phyloP scores from a whole-genome alignment of 495 filamentous ascomycete genomes.

The Poronia punctata region DNA sequence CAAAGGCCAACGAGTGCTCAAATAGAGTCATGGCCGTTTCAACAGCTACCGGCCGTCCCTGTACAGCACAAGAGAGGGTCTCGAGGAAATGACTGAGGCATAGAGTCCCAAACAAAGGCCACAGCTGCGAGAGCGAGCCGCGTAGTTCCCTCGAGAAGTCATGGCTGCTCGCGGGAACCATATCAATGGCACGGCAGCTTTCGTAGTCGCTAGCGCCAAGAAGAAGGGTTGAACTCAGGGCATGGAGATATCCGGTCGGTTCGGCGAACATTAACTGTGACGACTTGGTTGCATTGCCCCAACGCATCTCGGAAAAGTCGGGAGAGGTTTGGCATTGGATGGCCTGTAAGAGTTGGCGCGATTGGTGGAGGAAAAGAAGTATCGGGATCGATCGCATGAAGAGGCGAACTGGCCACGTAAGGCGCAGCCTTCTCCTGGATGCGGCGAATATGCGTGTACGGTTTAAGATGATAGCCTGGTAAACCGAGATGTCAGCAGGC shows the following conservation, averaged over 20 bases:
- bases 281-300: constrained; percentile 60
- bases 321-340: constrained; percentile 90
- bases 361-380: constrained; percentile 63
- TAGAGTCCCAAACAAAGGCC: constrained; percentile 79
- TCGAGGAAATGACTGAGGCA: constrained; percentile 85
- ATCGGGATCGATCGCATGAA: constrained; percentile 69
- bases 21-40: constrained; percentile 97
- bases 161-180: constrained; percentile 48
- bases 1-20: constrained; percentile 92
- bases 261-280: constrained; percentile 67
- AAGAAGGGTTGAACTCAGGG: constrained; percentile 58
- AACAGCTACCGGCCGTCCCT: constrained; percentile 67
- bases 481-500: constrained; percentile 23
- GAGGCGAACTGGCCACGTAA: constrained; percentile 66
- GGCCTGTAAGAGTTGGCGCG: constrained; percentile 63
- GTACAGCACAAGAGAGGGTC: constrained; percentile 78
- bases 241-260: constrained; percentile 60
- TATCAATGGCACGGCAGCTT: constrained; percentile 65
- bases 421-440: constrained; percentile 63
- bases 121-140: constrained; percentile 77
- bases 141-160: constrained; percentile 37
- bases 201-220: constrained; percentile 59
- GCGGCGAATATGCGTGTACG: constrained; percentile 90
- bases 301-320: constrained; percentile 62
- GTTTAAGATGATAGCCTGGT: constrained; percentile 71